These are phyloP conservation scores for Clitopilus passeckerianus DNA, from an alignment of 768 basidiomycete species.

Conservation along the genomic window DNA sequence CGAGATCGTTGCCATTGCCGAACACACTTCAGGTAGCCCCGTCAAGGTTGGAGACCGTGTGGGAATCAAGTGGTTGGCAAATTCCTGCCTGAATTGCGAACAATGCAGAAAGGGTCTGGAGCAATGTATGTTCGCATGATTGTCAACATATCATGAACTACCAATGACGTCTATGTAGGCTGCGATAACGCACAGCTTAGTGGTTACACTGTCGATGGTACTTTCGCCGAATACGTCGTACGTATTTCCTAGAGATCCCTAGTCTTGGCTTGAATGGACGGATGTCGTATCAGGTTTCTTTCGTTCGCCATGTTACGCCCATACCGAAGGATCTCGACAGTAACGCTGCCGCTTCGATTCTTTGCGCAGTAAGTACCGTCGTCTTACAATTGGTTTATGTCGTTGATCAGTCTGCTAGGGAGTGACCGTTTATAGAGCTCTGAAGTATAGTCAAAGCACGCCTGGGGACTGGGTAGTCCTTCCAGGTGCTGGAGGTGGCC, in stretches of 20 bases:
- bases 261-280: neutral
- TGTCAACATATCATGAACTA: neutral
- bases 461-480: conserved; percentile 76
- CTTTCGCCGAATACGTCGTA: conserved; percentile 67
- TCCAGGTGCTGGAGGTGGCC: conserved; percentile 76
- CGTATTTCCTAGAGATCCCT: conserved; percentile 11
- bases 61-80: conserved; percentile 79
- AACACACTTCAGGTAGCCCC: conserved; percentile 49
- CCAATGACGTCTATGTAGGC: conserved; percentile 26
- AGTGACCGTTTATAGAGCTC: conserved; percentile 80
- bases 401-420: conserved; percentile 37
- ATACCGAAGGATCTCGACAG: conserved; percentile 70
- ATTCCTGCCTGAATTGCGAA: conserved; percentile 71
- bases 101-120: conserved; percentile 74
- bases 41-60: conserved; percentile 77
- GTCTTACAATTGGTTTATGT: neutral
- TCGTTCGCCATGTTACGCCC: conserved; percentile 66
- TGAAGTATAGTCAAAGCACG: conserved; percentile 63
- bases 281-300: conserved; percentile 45
- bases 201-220: conserved; percentile 76
- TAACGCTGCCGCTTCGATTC: conserved; percentile 65
- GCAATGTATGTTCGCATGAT: conserved; percentile 44
- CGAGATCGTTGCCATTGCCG: conserved; percentile 72
- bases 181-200: conserved; percentile 56
- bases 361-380: conserved; percentile 63